Evolutionary conservation across 352 stramenopile genomes (phyloP), one percentile per base, ranked within the genome.

Genomic region (Pythium scleroteichum): DNA sequence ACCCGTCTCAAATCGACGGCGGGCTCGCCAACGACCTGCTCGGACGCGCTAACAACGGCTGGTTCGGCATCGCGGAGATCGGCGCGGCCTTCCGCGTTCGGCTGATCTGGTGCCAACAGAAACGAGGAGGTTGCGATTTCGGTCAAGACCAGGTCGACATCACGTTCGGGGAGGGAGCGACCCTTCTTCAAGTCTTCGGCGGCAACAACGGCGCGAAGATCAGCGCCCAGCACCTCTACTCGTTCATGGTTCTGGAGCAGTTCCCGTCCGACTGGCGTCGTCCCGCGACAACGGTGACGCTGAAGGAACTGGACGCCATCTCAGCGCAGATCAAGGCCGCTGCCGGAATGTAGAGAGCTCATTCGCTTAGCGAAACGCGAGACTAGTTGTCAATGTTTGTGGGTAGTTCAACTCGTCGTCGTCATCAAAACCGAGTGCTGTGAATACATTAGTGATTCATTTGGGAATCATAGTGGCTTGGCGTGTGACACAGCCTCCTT

Each of bases 1-100:
- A 82, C 62, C 70, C 74, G 1, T 64, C 68, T 45, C 29, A 49
- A 19, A 63, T 64, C 16, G 73, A 75, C 44, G 47, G 53, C 10
- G 61, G 46, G 4, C 54, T 86, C 22, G 67, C 62, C 20, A 58
- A 72, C 32, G 65, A 75, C 22, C 40, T 75, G 22, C 64, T 76
- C 42, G 59, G 17, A 2, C 62, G 64, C 3, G 60, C 56, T 10
- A 32, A n/a, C 16, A 45, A 57, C 26, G 35, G 26, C 20, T 8
- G n/a, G 23, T 17, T 64, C 10, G 56, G 56, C 24, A 20, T 57
- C 23, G 12, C 20, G 22, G 56, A 64, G 39, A 13, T 57, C 26
- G 56, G n/a, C 45, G n/a, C 14, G 1, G 45, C 56, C 32, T 38
- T 55, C 20, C 56, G 56, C 12, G 29, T 23, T 5, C 45, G 56